These are phyloP conservation scores for Apostasia shenzhenica DNA, from an alignment of 106 monocot genomes.

Conservation along the genomic window DNA sequence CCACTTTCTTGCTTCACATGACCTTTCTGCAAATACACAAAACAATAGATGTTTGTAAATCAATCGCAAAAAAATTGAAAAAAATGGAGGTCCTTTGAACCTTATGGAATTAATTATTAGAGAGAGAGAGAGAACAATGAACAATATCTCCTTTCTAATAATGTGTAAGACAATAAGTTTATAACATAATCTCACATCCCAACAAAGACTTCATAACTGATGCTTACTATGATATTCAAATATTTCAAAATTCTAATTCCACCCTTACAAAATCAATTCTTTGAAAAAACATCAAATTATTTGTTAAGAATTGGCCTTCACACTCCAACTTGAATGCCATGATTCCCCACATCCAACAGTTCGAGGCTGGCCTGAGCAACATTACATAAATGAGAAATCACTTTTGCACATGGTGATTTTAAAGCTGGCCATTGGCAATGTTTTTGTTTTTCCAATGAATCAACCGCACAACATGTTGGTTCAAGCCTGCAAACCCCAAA, in stretches of 20 bases:
- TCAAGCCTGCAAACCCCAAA: background rate
- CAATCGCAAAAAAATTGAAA: background rate
- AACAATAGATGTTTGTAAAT: background rate
- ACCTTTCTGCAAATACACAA: slow-evolving; percentile 2
- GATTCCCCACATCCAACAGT: too few relatives aligned
- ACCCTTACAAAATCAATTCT: background rate
- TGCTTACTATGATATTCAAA: background rate
- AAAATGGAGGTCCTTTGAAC: background rate
- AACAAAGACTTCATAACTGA: background rate
- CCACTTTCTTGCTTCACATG: slow-evolving; percentile 12
- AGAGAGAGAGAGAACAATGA: too few relatives aligned
- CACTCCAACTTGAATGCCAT: too few relatives aligned
- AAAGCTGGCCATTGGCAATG: background rate
- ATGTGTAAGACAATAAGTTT: background rate
- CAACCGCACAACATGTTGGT: background rate
- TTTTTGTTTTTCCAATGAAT: background rate
- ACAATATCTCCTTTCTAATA: background rate
- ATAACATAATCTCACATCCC: background rate
- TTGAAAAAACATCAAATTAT: too few relatives aligned
- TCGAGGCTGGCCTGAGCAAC: too few relatives aligned
- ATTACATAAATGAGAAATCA: background rate
- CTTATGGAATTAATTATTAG: background rate
- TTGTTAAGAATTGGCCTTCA: too few relatives aligned
- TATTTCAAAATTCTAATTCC: background rate
- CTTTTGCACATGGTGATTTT: background rate